phyloP scores from a whole-genome alignment of 257 asterid genomes.

The Verbena officinalis region DNA sequence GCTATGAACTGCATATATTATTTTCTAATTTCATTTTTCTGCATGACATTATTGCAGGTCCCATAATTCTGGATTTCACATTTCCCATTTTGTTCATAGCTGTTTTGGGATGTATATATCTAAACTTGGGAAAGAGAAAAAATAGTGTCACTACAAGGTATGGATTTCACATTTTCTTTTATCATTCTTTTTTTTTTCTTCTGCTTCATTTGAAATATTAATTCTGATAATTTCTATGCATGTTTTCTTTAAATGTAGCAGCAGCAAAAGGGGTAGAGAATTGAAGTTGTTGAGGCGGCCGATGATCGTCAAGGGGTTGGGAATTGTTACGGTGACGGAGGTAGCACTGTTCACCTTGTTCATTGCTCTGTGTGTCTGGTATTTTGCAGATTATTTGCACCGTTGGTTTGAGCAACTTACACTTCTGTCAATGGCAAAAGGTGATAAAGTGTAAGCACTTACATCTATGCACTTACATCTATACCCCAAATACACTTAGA shows the following conservation, averaged over 20 bases:
- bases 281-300: constrained; percentile 55
- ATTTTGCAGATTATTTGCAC: constrained; percentile 62
- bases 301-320: constrained; percentile 61
- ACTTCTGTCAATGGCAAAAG: constrained; percentile 42
- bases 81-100: constrained; percentile 80
- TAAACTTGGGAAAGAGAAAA: constrained; percentile 52
- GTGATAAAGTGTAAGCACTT: constrained; percentile 50
- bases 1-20: not conserved
- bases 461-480: too few relatives aligned
- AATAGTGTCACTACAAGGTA: constrained; percentile 33
- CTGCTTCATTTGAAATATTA: too few relatives aligned
- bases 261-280: constrained; percentile 30
- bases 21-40: not conserved
- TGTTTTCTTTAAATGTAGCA: constrained; percentile 7
- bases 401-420: constrained; percentile 54
- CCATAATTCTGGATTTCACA: constrained; percentile 73
- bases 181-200: not conserved
- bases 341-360: constrained; percentile 60
- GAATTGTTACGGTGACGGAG: constrained; percentile 65
- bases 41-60: constrained; percentile 41
- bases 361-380: constrained; percentile 66
- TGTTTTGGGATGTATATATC: constrained; percentile 69
- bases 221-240: not conserved
- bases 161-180: too few relatives aligned
- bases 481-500: too few relatives aligned